Percentiles rank a stretch among this genome's conserved stretches.
These are phyloP conservation scores for Vanrija humicola DNA, from an alignment of 1,284 basidiomycete species.

Conservation along the genomic window DNA sequence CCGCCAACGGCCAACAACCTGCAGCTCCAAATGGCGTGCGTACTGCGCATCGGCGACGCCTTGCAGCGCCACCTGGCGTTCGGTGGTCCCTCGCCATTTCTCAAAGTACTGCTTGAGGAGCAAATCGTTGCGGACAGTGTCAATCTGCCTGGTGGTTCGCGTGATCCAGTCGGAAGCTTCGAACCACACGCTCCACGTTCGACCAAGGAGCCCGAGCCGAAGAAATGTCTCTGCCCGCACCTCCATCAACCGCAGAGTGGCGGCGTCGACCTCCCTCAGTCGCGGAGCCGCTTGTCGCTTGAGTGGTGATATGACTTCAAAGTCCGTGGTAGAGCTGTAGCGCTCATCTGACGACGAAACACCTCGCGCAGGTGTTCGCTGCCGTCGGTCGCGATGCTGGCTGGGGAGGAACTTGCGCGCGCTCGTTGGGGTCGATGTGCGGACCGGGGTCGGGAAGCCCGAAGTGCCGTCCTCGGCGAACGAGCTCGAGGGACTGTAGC, in stretches of 20 bases:
- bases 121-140: conserved; percentile 33
- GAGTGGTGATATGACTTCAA: too few relatives aligned
- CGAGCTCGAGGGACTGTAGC: conserved; percentile 8
- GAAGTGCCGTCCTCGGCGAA: conserved; percentile 5
- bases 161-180: conserved; percentile 36
- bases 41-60: conserved; percentile 37
- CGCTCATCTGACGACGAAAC: too few relatives aligned
- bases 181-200: conserved; percentile 44
- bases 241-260: conserved; percentile 26
- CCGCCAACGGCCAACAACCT: conserved; percentile 25
- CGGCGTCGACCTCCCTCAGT: neutral
- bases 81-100: conserved; percentile 29
- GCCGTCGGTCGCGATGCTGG: neutral
- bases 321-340: too few relatives aligned
- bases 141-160: conserved; percentile 39
- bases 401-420: neutral
- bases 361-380: neutral
- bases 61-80: conserved; percentile 23
- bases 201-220: conserved; percentile 35
- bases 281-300: too few relatives aligned
- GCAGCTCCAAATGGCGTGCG: conserved; percentile 15
- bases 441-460: neutral
- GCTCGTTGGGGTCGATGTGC: conserved; percentile 11
- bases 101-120: conserved; percentile 37
- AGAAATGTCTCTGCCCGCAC: conserved; percentile 37